Evolutionary conservation across 108 stramenopile genomes (phyloP), one percentile per base, ranked within the genome.

Genomic region (Heterococcus sp.): DNA sequence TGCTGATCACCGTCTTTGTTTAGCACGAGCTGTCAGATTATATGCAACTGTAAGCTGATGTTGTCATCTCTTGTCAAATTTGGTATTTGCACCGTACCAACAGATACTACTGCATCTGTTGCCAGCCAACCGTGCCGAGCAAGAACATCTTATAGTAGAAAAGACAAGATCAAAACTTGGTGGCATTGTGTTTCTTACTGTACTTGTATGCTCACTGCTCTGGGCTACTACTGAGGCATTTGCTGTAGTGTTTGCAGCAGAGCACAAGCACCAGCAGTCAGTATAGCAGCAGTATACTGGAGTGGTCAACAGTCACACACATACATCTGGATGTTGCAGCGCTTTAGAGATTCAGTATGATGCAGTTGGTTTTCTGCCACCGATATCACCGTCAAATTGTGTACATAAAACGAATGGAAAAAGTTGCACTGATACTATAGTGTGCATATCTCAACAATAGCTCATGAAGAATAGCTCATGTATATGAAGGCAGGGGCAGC

Each of bases 201-300:
- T 84, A 14, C 78, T 87, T 34, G n/a, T 73, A 4, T 73, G 76
- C 11, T 76, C 74, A 30, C 77, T 87, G 5, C 38, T 32, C 34
- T 87, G 86, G 86, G 81, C 78, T 0, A 3, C 64, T 4, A 39
- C 14, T 27, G 80, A 86, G 70, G 75, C 69, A 28, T 71, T 78
- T n/a, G 33, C 37, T 36, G 85, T 83, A 31, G 33, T 82, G 46
- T 21, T 58, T 8, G 21, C 8, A 14, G 46, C 46, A 21, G 46
- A 58, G 46, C n/a, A n/a, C n/a, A n/a, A n/a, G n/a, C n/a, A n/a
- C n/a, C n/a, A n/a, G n/a, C n/a, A n/a, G n/a, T n/a, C n/a, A n/a
- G n/a, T n/a, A n/a, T n/a, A n/a, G n/a, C n/a, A n/a, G n/a, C n/a
- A n/a, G n/a, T n/a, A n/a, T n/a, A n/a, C n/a, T n/a, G n/a, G n/a